Evolutionary conservation across 1,139 yeast species (phyloP), one percentile per base, ranked within the genome.

Genomic region (Yamadazyma buinensis): DNA sequence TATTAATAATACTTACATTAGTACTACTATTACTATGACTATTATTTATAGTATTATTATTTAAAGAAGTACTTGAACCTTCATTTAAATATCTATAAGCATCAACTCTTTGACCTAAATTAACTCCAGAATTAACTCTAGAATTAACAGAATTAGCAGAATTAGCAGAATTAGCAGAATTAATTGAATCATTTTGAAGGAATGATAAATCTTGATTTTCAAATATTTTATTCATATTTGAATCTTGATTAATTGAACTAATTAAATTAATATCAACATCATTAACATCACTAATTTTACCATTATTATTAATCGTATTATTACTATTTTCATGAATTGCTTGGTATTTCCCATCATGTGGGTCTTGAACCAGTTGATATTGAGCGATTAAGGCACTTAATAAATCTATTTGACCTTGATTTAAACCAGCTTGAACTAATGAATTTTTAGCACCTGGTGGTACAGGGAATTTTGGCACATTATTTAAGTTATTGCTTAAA

Each of bases 381-480:
- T 79, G 84, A 0, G 88, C 90, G 26, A 82, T 77, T 36, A 83
- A 62, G 1, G 86, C 85, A 17, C 85, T 78, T 28, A 83, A 61
- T 3, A 85, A 77, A 49, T 81, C 87, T 15, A 83, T 81, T 52
- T 83, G 90, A 29, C 76, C 77, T 41, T 71, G 76, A 6, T 77
- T 65, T 31, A 82, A 64, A 0, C 92, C 92, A 1, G 82, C 85
- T 15, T 77, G 72, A 13, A 70, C 72, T 31, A 83, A 56, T 1
- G 86, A 74, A 15, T 66, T 61, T 42, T 77, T 72, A 1, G 88
- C 90, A 4, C 86, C 86, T 5, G 79, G 80, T 1, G 92, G 92
- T 3, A 83, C 85, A 0, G 76, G 75, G 25, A 79, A 77, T 45
- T 75, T 72, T 14, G 86, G 86, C 22, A 80, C 55, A 15, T 53